Conservation (phyloP, 2,329 filamentous ascomycete genomes). For the Bipolaris cookei region DNA sequence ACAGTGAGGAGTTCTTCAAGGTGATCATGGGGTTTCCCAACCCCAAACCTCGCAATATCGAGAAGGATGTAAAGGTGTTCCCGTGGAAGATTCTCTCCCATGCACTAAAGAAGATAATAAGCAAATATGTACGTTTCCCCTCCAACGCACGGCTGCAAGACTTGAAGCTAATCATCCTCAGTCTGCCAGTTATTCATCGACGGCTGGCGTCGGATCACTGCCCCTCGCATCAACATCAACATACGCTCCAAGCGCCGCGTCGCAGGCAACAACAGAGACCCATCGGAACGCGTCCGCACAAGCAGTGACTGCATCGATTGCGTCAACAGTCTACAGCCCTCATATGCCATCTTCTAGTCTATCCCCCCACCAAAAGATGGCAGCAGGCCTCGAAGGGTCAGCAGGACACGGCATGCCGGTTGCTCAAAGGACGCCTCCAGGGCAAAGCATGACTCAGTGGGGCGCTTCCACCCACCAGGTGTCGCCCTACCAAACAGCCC, state of each 20-base stretch:
- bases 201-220: slow-evolving; percentile 58
- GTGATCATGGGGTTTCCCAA: slow-evolving; percentile 97
- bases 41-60: slow-evolving; percentile 95
- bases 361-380: slow-evolving; percentile 53
- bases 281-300: slow-evolving; percentile 57
- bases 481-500: slow-evolving; percentile 42
- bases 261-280: slow-evolving; percentile 57
- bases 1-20: slow-evolving; percentile 98
- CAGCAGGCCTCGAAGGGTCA: slow-evolving; percentile 50
- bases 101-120: slow-evolving; percentile 96
- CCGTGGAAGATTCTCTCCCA: slow-evolving; percentile 88
- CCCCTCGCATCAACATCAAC: slow-evolving; percentile 44
- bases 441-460: slow-evolving; percentile 48
- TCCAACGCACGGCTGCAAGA: slow-evolving; percentile 20
- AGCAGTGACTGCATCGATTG: slow-evolving; percentile 54
- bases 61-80: slow-evolving; percentile 99
- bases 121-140: slow-evolving; percentile 77
- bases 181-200: slow-evolving; percentile 74
- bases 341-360: slow-evolving; percentile 53
- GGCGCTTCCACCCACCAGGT: slow-evolving; percentile 38
- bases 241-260: slow-evolving; percentile 51
- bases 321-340: slow-evolving; percentile 53
- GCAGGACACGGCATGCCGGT: slow-evolving; percentile 44
- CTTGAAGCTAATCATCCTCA: slow-evolving; percentile 51
- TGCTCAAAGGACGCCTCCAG: slow-evolving; percentile 42